These are phyloP conservation scores for Chaetomidium leptoderma DNA, from an alignment of 495 filamentous ascomycete species.

Conservation along the genomic window DNA sequence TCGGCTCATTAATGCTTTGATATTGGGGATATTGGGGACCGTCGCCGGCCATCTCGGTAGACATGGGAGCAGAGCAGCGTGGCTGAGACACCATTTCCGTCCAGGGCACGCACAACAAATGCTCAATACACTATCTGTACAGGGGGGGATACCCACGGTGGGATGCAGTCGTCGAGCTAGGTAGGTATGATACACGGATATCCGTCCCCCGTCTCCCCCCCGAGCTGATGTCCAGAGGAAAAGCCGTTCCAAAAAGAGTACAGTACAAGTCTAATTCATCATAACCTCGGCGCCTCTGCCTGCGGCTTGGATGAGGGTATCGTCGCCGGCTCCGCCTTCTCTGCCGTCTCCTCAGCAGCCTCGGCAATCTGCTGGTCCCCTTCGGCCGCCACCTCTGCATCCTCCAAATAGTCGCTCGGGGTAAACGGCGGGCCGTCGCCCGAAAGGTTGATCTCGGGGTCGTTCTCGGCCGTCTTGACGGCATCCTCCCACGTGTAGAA, in stretches of 20 bases:
- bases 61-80: neutral
- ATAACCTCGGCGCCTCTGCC: slow-evolving; percentile 25
- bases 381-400: slow-evolving; percentile 19
- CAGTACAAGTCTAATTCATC: neutral
- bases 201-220: neutral
- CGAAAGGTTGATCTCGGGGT: slow-evolving; percentile 59
- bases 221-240: neutral
- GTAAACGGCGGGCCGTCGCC: slow-evolving; percentile 47
- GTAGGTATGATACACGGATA: slow-evolving; percentile 4
- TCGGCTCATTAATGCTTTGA: slow-evolving; percentile 27
- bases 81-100: slow-evolving; percentile 2
- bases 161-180: neutral
- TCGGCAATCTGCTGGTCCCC: slow-evolving; percentile 8
- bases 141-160: slow-evolving; percentile 6
- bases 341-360: slow-evolving; percentile 3
- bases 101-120: neutral
- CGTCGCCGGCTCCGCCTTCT: slow-evolving; percentile 16
- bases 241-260: neutral
- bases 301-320: slow-evolving; percentile 20
- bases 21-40: neutral
- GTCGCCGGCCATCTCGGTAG: neutral
- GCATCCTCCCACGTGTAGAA: slow-evolving; percentile 90
- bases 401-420: slow-evolving; percentile 40
- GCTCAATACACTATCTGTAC: slow-evolving; percentile 31
- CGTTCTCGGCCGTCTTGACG: slow-evolving; percentile 60